Evolutionary conservation across 768 basidiomycete species (phyloP), one percentile per base, ranked within the genome.

Genomic region (Saitozyma podzolica): DNA sequence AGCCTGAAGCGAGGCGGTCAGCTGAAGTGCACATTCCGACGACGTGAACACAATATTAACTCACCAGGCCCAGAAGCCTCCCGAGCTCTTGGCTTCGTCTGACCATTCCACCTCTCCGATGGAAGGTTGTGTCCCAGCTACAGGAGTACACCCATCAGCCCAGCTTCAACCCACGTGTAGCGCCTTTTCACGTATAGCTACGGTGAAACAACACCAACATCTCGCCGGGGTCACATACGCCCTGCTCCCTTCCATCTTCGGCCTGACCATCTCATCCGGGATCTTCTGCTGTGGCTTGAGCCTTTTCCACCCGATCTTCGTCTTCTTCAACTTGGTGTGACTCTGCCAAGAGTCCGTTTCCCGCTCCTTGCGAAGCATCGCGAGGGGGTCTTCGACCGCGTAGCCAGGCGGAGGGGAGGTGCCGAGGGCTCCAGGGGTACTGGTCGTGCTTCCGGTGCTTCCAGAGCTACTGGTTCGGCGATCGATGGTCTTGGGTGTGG

Each of bases 231-330:
- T 45, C 9, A 41, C 56, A 6, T 57, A 45, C 13, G 37, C 40
- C 42, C 17, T 16, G 19, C 60, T 54, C 45, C 45, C 40, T 17
- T 45, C 13, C 45, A 13, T 40, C 13, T 29, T 43, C 29, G 42
- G 39, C 43, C n/a, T 29, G 20, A 58, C 56, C 9, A 19, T 40
- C 16, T 19, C 40, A 49, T 60, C 57, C 14, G 63, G 63, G 14
- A 64, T 52, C 13, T 52, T 58, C 8, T 51, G 50, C 40, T 64
- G 63, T 6, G 55, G 29, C 19, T 55, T 19, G 8, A 58, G 41
- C 40, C 61, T 53, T 16, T 40, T 54, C 63, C 63, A 64, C 40
- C 63, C 58, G 10, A 37, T 49, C 56, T 43, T 60, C 41, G 37
- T 51, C 45, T 64, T 64, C 45, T 45, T 59, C 50, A 64, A 40